phyloP scores from a whole-genome alignment of 2,329 filamentous ascomycete genomes.

The Talaromyces pinophilus region DNA sequence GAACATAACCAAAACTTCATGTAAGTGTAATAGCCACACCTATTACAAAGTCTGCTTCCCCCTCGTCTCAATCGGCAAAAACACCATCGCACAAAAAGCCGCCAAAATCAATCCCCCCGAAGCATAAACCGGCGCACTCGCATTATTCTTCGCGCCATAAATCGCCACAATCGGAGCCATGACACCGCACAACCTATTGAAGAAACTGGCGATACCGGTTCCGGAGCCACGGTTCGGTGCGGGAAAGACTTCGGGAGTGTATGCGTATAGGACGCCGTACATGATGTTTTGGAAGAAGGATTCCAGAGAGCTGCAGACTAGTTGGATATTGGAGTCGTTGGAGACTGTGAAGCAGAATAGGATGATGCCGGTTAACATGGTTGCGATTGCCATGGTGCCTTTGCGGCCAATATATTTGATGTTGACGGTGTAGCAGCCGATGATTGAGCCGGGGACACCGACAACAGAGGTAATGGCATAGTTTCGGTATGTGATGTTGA shows the following conservation, averaged over 20 bases:
- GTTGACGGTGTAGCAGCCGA: conserved; percentile 73
- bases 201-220: conserved; percentile 50
- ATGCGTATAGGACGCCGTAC: conserved; percentile 60
- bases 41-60: conserved; percentile 42
- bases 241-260: conserved; percentile 62
- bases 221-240: conserved; percentile 58
- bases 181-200: conserved; percentile 49
- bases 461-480: conserved; percentile 77
- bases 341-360: conserved; percentile 58
- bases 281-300: conserved; percentile 60
- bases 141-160: conserved; percentile 39
- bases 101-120: conserved; percentile 48
- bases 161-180: conserved; percentile 50
- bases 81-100: conserved; percentile 48
- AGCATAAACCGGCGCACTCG: conserved; percentile 49
- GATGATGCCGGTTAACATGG: conserved; percentile 55
- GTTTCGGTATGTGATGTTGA: conserved; percentile 65
- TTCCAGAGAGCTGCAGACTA: conserved; percentile 55
- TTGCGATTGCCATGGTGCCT: conserved; percentile 57
- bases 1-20: too few species aligned
- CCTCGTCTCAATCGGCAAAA: conserved; percentile 51
- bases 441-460: conserved; percentile 73
- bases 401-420: conserved; percentile 64
- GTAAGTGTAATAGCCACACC: too few species aligned
- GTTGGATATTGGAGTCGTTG: conserved; percentile 51